Evolutionary conservation across 352 stramenopile genomes (phyloP).

Genomic region (Blastocystis sp.): DNA sequence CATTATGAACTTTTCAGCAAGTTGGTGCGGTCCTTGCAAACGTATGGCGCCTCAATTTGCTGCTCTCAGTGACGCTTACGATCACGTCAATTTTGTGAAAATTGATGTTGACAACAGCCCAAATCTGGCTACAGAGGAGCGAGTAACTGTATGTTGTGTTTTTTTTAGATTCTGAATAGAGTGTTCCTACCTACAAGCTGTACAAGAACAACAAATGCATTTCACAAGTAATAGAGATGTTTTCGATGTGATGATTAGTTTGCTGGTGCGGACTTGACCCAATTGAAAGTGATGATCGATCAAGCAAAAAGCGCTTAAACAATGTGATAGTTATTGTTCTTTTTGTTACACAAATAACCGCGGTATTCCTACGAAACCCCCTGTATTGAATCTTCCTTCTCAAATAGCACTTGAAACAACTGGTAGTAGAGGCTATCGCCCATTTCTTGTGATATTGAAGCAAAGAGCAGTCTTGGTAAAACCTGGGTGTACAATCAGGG

Average conservation of each 20-base stretch:
- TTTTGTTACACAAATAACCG: not conserved
- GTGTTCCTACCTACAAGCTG: constrained; percentile 53
- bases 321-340: constrained; percentile 30
- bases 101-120: constrained; percentile 78
- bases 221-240: not conserved
- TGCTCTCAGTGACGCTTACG: constrained; percentile 73
- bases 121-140: constrained; percentile 59
- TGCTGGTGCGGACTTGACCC: constrained; percentile 34
- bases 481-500: not conserved
- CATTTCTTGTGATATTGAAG: not conserved
- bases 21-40: constrained; percentile 80
- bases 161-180: not conserved
- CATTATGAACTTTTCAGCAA: constrained; percentile 81
- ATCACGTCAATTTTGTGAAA: constrained; percentile 75
- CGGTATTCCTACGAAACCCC: constrained; percentile 9
- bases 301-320: constrained; percentile 9
- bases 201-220: constrained; percentile 57
- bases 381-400: not conserved
- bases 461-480: not conserved
- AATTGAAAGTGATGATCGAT: constrained; percentile 22
- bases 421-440: too few relatives aligned
- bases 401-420: not conserved
- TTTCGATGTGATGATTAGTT: constrained; percentile 7
- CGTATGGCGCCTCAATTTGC: constrained; percentile 80
- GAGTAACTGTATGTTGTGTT: constrained; percentile 20